Conservation (phyloP, 441 rosid genomes). For the Capsella rubella region DNA sequence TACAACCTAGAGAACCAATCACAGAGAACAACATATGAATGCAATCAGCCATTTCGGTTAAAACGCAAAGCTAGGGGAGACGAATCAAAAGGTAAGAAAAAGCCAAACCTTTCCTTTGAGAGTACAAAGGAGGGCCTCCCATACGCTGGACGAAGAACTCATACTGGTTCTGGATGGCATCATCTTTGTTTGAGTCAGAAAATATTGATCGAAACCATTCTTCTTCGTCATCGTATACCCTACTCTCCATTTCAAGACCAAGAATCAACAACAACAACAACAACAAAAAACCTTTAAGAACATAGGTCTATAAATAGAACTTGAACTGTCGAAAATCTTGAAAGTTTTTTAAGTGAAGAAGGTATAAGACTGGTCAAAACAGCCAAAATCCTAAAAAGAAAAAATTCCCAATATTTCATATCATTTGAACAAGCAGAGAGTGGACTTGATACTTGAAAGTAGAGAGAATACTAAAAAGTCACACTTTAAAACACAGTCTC, state of each 20-base stretch:
- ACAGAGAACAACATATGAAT: neutral
- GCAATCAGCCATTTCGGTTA: neutral
- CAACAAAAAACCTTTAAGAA: neutral
- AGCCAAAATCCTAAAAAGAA: neutral
- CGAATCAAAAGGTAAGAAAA: neutral
- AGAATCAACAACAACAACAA: neutral
- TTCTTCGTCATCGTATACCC: constrained; percentile 89
- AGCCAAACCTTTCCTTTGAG: constrained; percentile 76
- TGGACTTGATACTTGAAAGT: neutral
- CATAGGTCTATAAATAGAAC: constrained; percentile 10
- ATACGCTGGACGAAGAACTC: constrained; percentile 93
- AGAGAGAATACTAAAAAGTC: neutral
- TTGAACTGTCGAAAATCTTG: neutral
- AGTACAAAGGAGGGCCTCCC: constrained; percentile 93
- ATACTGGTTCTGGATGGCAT: constrained; percentile 86
- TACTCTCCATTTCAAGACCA: constrained; percentile 37
- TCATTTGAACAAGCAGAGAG: constrained; percentile 11
- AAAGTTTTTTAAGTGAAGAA: neutral
- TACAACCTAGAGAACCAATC: neutral
- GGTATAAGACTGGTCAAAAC: neutral
- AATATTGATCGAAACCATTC: constrained; percentile 89
- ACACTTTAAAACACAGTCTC: neutral
- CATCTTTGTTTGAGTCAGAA: constrained; percentile 76
- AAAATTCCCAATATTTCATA: neutral
- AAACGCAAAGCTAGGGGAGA: neutral